Percentiles rank a stretch among this genome's conserved stretches.
Conservation (phyloP, 257 asterid genomes). For the Echium plantagineum region DNA sequence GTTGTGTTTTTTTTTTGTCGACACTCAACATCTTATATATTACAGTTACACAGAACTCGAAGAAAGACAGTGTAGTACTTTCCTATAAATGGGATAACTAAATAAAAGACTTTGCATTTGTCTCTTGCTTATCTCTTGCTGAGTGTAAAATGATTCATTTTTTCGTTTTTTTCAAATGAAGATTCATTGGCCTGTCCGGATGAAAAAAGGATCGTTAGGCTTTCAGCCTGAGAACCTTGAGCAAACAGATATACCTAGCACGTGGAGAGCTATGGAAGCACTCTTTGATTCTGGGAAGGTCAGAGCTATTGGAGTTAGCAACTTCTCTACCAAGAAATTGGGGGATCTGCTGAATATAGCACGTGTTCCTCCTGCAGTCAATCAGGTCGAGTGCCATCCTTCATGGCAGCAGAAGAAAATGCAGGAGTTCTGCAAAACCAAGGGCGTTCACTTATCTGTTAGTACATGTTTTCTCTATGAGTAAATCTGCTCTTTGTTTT, state of each 20-base stretch:
- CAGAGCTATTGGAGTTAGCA: slow-evolving; percentile 54
- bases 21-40: too few relatives aligned
- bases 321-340: slow-evolving; percentile 47
- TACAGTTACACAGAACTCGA: not conserved
- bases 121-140: too few relatives aligned
- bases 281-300: slow-evolving; percentile 44
- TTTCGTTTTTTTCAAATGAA: slow-evolving; percentile 6
- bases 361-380: slow-evolving; percentile 50
- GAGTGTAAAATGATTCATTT: too few relatives aligned
- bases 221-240: slow-evolving; percentile 26
- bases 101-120: too few relatives aligned
- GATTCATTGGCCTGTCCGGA: slow-evolving; percentile 60
- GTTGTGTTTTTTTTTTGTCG: too few relatives aligned
- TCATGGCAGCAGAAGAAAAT: slow-evolving; percentile 49
- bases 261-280: slow-evolving; percentile 62
- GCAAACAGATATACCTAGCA: slow-evolving; percentile 36
- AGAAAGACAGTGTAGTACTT: not conserved
- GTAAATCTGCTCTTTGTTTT: not conserved
- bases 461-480: slow-evolving; percentile 10
- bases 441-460: slow-evolving; percentile 51
- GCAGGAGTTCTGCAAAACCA: slow-evolving; percentile 35
- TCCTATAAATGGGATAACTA: not conserved
- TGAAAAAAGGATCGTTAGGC: slow-evolving; percentile 33
- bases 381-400: slow-evolving; percentile 66
- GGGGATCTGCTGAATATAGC: slow-evolving; percentile 31